Evolutionary conservation across 2,329 filamentous ascomycete species (phyloP).

Genomic region (Akanthomyces dipterigenus): DNA sequence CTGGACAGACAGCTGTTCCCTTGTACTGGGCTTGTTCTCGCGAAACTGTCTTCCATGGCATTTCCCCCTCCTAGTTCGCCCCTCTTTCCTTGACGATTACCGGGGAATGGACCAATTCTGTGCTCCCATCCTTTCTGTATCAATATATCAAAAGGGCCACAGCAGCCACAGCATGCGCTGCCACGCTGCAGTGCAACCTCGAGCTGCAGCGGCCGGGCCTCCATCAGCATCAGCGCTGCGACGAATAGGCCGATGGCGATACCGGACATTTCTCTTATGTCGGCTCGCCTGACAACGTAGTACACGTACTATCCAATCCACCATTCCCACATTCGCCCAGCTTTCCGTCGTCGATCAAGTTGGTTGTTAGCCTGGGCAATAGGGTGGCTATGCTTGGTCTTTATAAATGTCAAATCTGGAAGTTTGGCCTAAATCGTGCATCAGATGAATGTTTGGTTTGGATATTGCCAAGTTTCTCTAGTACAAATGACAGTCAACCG

Average conservation of each 20-base stretch:
- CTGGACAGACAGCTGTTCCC: background rate
- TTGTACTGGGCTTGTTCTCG: background rate
- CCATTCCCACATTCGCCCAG: too few species aligned
- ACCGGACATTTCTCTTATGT: background rate
- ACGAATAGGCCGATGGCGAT: background rate
- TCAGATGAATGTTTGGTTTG: too few species aligned
- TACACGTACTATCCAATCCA: background rate
- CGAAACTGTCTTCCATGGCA: background rate
- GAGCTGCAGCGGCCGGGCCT: background rate
- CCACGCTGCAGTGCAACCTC: constrained; percentile 4
- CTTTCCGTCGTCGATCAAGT: too few species aligned
- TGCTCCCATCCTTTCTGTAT: background rate
- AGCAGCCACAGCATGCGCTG: constrained; percentile 6
- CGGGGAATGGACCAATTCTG: background rate
- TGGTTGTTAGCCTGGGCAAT: too few species aligned
- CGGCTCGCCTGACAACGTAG: background rate
- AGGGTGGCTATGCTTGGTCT: too few species aligned
- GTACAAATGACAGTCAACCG: too few species aligned
- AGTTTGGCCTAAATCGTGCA: too few species aligned
- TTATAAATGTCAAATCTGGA: too few species aligned
- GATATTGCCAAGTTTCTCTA: too few species aligned
- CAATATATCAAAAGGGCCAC: background rate
- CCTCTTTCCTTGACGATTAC: background rate
- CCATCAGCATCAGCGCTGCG: background rate
- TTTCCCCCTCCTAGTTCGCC: background rate